phyloP scores from a whole-genome alignment of 75 land plant genomes.

The Gnetum montanum region DNA sequence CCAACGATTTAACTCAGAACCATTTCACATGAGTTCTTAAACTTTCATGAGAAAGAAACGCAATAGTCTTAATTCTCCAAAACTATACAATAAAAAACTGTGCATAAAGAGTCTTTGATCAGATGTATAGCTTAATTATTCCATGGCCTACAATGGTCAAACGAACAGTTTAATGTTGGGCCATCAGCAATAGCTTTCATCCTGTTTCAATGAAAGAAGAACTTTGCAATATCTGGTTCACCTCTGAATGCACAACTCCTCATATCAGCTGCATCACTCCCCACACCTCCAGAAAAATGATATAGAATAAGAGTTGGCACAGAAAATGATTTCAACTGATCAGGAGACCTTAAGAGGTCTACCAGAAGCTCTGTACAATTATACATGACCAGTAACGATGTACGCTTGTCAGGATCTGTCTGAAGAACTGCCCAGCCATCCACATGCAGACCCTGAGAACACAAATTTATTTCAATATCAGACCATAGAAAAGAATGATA shows the following conservation, averaged over 20 bases:
- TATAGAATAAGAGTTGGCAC: conserved; percentile 61
- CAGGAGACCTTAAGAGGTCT: conserved; percentile 91
- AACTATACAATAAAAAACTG: no score
- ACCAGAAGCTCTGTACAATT: conserved; percentile 79
- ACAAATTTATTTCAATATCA: conserved; percentile 8
- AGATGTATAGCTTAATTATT: no score
- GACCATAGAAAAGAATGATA: no score
- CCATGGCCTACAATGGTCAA: no score
- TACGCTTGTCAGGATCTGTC: conserved; percentile 71
- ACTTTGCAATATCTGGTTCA: conserved; percentile 61
- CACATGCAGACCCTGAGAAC: conserved; percentile 2
- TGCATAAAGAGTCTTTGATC: no score
- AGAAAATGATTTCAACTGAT: conserved; percentile 73
- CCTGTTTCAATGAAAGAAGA: conserved; percentile 48
- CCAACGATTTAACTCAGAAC: no score
- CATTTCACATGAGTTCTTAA: no score
- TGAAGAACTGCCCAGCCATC: conserved; percentile 3
- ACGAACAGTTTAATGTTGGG: conserved; percentile 70
- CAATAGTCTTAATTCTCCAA: no score
- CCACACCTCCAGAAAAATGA: conserved; percentile 67
- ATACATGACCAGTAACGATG: conserved; percentile 65
- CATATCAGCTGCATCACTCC: conserved; percentile 77
- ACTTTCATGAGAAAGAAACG: no score
- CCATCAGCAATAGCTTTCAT: conserved; percentile 53
- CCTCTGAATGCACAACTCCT: conserved; percentile 51